Conservation (phyloP, 2,329 filamentous ascomycete genomes). For the Dothideomycetes sp. region DNA sequence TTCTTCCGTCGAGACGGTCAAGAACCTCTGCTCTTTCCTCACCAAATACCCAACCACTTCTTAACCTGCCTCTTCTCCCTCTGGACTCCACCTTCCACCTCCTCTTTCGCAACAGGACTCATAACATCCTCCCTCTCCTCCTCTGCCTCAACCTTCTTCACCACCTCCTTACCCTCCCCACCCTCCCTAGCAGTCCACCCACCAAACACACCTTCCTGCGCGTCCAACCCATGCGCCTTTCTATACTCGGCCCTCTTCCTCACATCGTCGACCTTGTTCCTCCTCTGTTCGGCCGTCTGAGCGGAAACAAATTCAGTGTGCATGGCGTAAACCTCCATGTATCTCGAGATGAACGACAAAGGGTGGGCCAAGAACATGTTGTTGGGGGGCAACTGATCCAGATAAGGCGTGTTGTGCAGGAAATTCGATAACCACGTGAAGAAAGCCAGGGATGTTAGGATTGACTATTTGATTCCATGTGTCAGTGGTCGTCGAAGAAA, state of each 20-base stretch:
- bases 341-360: constrained; percentile 54
- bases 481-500: not conserved
- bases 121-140: constrained; percentile 30
- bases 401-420: constrained; percentile 66
- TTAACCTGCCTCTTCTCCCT: constrained; percentile 50
- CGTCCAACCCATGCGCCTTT: constrained; percentile 72
- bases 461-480: constrained; percentile 39
- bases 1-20: too few species aligned
- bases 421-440: constrained; percentile 74
- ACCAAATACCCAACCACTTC: constrained; percentile 83
- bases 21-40: too few species aligned
- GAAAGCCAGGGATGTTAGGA: constrained; percentile 58
- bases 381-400: constrained; percentile 64
- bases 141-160: too few species aligned
- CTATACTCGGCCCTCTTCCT: constrained; percentile 79
- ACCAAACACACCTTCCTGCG: constrained; percentile 41
- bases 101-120: not conserved
- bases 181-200: constrained; percentile 36
- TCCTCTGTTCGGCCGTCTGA: constrained; percentile 61
- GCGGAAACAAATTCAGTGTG: constrained; percentile 63
- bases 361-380: constrained; percentile 63
- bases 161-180: constrained; percentile 27
- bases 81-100: constrained; percentile 13
- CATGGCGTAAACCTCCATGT: constrained; percentile 64
- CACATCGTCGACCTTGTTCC: constrained; percentile 70